Evolutionary conservation across 108 stramenopile genomes (phyloP), one percentile per base, ranked within the genome.

Genomic region (Nitzschia palea): DNA sequence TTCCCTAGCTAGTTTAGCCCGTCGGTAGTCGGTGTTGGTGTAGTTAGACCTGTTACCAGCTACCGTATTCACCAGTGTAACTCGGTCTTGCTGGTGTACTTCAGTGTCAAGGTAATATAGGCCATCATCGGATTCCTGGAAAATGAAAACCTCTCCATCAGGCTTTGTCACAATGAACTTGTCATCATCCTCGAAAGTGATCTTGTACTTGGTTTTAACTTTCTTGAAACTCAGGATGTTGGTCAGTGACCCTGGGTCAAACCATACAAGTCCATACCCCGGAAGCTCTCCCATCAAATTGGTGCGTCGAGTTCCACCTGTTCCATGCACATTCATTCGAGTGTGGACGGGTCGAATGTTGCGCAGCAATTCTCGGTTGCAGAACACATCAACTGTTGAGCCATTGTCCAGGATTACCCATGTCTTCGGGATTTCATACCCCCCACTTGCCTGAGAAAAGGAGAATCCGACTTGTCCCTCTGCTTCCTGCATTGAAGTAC

Each of bases 361-460:
- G 1, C 8, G 50, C 2, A 77, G 67, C 2, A 73, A 33, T n/a
- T 18, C 31, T 1, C 26, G 4, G 47, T 76, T 71, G 30, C 34
- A 42, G 48, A 79, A 71, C 27, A 76, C 35, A 28, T 73, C 35
- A 6, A 71, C 74, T 4, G 74, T 76, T 34, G 77, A 70, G 28
- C 76, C 74, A 27, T 34, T 79, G 65, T 82, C 81, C 25, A 82
- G 52, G 14, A 80, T 62, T 15, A 80, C 54, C 70, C 70, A 72
- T 4, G 9, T 18, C 20, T 35, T 23, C 1, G 55, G 33, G 1
- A 56, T 34, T 1, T 12, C 18, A 9, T 42, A 9, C 14, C 14
- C 20, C 0, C 63, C 69, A 6, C 78, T 44, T 0, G 5, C 0
- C 2, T 59, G 17, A 26, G 67, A 81, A 23, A 76, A 76, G 3